Evolutionary conservation across 768 basidiomycete species (phyloP).

Genomic region (Serpula lacrymans): DNA sequence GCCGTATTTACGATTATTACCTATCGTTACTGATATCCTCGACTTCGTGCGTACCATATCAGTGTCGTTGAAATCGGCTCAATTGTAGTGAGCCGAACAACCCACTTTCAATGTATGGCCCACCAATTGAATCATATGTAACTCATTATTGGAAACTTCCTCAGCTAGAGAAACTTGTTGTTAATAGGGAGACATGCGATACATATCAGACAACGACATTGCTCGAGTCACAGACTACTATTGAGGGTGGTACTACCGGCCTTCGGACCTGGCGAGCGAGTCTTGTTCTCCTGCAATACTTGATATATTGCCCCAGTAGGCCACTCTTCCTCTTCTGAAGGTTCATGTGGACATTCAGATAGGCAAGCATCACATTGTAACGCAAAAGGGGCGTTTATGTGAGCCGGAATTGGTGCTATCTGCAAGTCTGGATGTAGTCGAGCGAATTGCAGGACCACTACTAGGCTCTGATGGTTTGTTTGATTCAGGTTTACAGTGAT

Average conservation of each 20-base stretch:
- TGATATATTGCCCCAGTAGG: conserved; percentile 56
- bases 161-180: neutral
- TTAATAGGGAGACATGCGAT: neutral
- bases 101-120: conserved; percentile 10
- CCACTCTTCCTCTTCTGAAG: conserved; percentile 3
- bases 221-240: conserved; percentile 68
- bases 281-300: conserved; percentile 58
- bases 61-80: too few relatives aligned
- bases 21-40: conserved; percentile 41
- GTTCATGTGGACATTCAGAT: conserved; percentile 33
- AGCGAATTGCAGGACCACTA: conserved; percentile 62
- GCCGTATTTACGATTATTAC: conserved; percentile 64
- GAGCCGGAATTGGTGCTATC: conserved; percentile 61
- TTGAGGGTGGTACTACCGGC: conserved; percentile 78
- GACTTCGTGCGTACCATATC: conserved; percentile 30
- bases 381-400: conserved; percentile 49
- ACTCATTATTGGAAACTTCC: conserved; percentile 59
- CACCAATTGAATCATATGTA: conserved; percentile 46
- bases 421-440: too few relatives aligned
- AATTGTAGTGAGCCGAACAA: neutral
- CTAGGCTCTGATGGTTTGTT: too few relatives aligned
- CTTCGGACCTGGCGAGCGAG: conserved; percentile 79
- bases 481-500: too few relatives aligned
- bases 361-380: conserved; percentile 64
- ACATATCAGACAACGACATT: conserved; percentile 52